These are phyloP conservation scores for Simmondsia chinensis DNA, from an alignment of 148 eudicot genomes.

Conservation along the genomic window DNA sequence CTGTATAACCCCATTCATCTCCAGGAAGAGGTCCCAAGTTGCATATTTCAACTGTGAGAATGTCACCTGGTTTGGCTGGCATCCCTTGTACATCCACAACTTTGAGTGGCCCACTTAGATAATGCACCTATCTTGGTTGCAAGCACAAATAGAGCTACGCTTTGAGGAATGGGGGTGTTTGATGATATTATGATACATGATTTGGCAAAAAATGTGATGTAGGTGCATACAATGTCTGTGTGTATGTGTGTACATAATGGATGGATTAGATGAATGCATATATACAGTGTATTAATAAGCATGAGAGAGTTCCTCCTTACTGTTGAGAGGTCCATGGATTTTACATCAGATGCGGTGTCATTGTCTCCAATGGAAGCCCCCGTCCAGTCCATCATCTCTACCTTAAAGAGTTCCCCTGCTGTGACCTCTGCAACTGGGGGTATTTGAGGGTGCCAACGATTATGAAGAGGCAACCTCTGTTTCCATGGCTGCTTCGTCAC, in stretches of 20 bases:
- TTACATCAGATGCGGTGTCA: conserved; percentile 64
- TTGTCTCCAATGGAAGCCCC: conserved; percentile 59
- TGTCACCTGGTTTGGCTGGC: conserved; percentile 80
- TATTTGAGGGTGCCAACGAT: conserved; percentile 88
- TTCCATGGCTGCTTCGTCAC: conserved; percentile 65
- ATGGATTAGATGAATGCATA: too few species aligned
- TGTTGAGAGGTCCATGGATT: conserved; percentile 55
- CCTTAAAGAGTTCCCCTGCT: conserved; percentile 47
- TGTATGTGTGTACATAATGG: too few species aligned
- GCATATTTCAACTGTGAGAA: conserved; percentile 82
- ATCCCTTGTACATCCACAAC: conserved; percentile 49
- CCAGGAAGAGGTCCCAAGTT: conserved; percentile 95
- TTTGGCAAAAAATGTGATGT: too few species aligned
- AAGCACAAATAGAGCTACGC: neutral
- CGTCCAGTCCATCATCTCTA: conserved; percentile 91
- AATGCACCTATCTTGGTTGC: conserved; percentile 53
- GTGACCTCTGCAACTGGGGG: conserved; percentile 66
- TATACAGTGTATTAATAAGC: neutral
- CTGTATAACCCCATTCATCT: conserved; percentile 95
- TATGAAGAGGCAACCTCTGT: conserved; percentile 64
- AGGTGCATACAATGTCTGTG: too few species aligned
- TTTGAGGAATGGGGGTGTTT: neutral
- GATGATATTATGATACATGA: neutral
- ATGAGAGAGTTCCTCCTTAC: conserved; percentile 31
- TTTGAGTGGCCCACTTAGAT: conserved; percentile 80